Percentiles rank a stretch among this genome's conserved stretches.
These are phyloP conservation scores for Agrostemma githago DNA, from an alignment of 148 eudicot species.

Conservation along the genomic window DNA sequence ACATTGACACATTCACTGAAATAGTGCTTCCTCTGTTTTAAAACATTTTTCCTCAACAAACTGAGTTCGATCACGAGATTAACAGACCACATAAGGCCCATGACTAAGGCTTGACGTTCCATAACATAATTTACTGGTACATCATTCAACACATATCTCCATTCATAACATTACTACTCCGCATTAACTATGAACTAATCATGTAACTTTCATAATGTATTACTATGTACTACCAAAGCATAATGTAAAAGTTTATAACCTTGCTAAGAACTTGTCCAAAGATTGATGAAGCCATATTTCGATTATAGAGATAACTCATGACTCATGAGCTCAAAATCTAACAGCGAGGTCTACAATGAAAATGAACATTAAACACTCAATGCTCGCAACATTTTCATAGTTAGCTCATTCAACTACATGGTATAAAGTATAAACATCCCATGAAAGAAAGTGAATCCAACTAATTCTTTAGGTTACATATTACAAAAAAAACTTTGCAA, in stretches of 20 bases:
- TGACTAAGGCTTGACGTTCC: not conserved
- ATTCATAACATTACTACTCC: not conserved
- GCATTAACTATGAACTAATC: not conserved
- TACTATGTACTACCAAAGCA: not conserved
- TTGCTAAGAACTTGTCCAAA: not conserved
- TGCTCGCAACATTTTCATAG: not conserved
- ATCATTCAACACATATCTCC: not conserved
- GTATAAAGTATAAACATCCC: not conserved
- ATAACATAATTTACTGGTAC: not conserved
- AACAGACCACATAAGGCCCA: not conserved
- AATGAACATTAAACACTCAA: not conserved
- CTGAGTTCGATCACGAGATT: not conserved
- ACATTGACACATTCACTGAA: not conserved
- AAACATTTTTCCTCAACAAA: not conserved
- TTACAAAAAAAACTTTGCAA: no score
- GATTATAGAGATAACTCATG: not conserved
- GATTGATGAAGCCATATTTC: not conserved
- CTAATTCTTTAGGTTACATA: not conserved
- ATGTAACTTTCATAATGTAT: not conserved
- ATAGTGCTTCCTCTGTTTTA: not conserved
- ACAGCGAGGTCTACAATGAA: not conserved
- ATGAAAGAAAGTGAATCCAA: not conserved
- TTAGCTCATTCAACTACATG: not conserved
- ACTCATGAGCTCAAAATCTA: not conserved
- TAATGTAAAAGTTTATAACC: not conserved